Evolutionary conservation across 345 rosid species (phyloP), one percentile per base, ranked within the genome.

Genomic region (Corchorus olitorius): DNA sequence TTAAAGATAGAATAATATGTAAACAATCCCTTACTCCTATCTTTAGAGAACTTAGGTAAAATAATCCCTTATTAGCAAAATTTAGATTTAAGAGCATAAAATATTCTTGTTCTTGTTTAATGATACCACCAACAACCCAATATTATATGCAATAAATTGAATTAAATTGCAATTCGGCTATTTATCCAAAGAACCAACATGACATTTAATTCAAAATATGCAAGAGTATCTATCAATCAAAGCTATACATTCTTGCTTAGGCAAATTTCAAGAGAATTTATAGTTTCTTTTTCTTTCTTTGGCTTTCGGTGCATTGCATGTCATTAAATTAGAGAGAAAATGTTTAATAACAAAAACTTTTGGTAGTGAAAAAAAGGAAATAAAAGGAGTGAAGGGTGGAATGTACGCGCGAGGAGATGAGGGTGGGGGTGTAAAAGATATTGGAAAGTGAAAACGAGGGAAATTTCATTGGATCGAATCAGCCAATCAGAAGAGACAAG

Each of bases 401-500:
- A 0, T 13, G 4, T 43, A 68, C 72, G 72, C 72, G 72, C 58
- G 15, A 68, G 0, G 15, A 27, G 22, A 14, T 39, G 43, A 8
- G 49, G 15, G 81, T 64, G 79, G 60, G 15, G 58, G 41, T 61
- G 7, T 35, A 16, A 46, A 63, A 12, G 48, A 33, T 19, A 6
- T 0, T 1, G 61, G 33, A 11, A 37, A 73, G 81, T 22, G 62
- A 53, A 41, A 60, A 71, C 8, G 16, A 22, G 53, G 33, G 22
- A 12, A 54, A 58, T 35, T 49, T 34, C 9, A 39, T 12, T 59
- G 78, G 63, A 56, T 55, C 11, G n/a, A 59, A 78, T 9, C 73
- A 76, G 68, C 81, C 82, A 76, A 82, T 78, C 12, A 60, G 79
- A 82, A 73, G 70, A 65, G 78, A 80, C 82, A 78, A 56, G 49